Conservation (phyloP, 495 filamentous ascomycete species). For the Neurospora sp. region DNA sequence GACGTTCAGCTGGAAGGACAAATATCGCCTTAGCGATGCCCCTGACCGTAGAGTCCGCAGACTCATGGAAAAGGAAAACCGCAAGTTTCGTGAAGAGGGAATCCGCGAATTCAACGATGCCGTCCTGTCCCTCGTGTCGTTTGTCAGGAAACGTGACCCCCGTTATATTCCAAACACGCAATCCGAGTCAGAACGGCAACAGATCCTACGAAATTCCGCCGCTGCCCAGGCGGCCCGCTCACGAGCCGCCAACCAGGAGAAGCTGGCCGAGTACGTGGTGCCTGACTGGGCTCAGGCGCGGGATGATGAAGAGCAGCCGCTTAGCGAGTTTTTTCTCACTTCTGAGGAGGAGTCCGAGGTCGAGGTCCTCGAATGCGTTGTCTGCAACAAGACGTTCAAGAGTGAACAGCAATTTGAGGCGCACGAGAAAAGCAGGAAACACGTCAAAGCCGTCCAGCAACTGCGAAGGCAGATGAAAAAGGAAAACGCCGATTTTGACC, state of each 20-base stretch:
- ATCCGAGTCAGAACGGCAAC: slow-evolving; percentile 71
- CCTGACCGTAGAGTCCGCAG: slow-evolving; percentile 76
- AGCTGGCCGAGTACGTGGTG: slow-evolving; percentile 49
- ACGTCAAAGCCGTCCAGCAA: slow-evolving; percentile 72
- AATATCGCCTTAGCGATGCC: slow-evolving; percentile 70
- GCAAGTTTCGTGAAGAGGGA: slow-evolving; percentile 67
- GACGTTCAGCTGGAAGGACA: slow-evolving; percentile 80
- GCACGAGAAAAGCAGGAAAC: slow-evolving; percentile 97
- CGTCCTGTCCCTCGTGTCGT: slow-evolving; percentile 74
- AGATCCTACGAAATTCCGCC: slow-evolving; percentile 64
- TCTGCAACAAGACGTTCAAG: slow-evolving; percentile 87
- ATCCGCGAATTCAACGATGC: slow-evolving; percentile 87
- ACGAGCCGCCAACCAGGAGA: slow-evolving; percentile 69
- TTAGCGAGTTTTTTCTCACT: slow-evolving; percentile 29
- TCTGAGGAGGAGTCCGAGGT: slow-evolving; percentile 46
- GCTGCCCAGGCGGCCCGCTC: slow-evolving; percentile 77
- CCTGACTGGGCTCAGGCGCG: slow-evolving; percentile 69
- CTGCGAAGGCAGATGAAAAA: slow-evolving; percentile 72
- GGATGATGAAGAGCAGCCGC: slow-evolving; percentile 30
- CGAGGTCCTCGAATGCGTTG: slow-evolving; percentile 76
- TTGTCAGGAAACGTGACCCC: slow-evolving; percentile 88
- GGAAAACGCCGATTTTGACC: slow-evolving; percentile 53
- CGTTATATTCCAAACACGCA: slow-evolving; percentile 59
- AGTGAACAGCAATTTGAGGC: slow-evolving; percentile 83
- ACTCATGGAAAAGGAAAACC: slow-evolving; percentile 94